Percentiles rank a stretch among this genome's conserved stretches.
phyloP scores from a whole-genome alignment of 2,329 filamentous ascomycete species.

The Hymenoscyphus linearis region DNA sequence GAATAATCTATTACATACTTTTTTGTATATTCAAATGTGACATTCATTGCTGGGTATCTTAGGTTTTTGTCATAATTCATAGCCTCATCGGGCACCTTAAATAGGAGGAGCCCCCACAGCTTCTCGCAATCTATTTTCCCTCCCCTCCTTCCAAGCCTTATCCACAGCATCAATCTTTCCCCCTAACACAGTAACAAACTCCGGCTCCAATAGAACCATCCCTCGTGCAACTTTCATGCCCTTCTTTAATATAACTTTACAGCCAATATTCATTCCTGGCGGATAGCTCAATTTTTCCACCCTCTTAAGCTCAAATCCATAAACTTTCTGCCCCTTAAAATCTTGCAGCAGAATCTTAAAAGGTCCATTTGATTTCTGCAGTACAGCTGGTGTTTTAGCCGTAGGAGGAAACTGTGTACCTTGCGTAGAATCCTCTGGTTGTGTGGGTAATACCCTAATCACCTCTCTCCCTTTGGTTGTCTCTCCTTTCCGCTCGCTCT shows the following conservation, averaged over 20 bases:
- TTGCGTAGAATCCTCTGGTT: conserved; percentile 26
- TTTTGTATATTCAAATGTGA: not conserved
- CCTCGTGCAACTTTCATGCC: conserved; percentile 67
- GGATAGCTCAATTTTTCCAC: conserved; percentile 55
- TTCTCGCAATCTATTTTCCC: conserved; percentile 63
- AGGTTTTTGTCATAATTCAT: not conserved
- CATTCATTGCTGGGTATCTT: not conserved
- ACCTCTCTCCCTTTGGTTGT: conserved; percentile 73
- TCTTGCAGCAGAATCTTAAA: conserved; percentile 85
- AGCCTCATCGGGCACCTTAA: not conserved
- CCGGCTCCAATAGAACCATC: conserved; percentile 69
- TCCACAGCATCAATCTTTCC: conserved; percentile 83
- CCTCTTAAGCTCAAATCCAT: conserved; percentile 65
- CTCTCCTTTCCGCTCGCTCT: conserved; percentile 68
- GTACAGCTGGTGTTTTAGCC: not conserved
- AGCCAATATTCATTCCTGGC: conserved; percentile 67
- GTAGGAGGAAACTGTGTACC: conserved; percentile 28
- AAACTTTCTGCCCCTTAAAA: conserved; percentile 60
- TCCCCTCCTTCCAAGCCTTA: conserved; percentile 66
- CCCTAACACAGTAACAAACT: conserved; percentile 66
- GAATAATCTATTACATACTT: not conserved
- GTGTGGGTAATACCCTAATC: conserved; percentile 60
- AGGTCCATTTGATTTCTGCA: conserved; percentile 41
- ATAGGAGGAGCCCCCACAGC: conserved; percentile 38
- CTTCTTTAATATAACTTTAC: conserved; percentile 71